Base-by-base conservation (phyloP, 2,329 filamentous ascomycete species). In the Cordyceps tenuipes region DNA sequence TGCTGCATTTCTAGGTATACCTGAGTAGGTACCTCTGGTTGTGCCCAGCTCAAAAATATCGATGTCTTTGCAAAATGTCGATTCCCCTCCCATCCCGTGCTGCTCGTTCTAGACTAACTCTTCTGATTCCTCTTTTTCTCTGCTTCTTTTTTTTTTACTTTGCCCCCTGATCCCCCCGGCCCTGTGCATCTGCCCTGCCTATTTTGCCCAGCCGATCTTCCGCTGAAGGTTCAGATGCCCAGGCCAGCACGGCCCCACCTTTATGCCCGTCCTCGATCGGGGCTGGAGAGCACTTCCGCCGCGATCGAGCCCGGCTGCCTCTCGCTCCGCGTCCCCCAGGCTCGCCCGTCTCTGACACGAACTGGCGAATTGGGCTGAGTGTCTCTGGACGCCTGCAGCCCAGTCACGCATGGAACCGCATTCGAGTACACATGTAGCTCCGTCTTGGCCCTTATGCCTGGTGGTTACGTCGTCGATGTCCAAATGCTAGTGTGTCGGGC, bases 191-290 rank as follows among this genome's bases (percentile, higher is more conserved):
- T 57, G 41, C 31, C 13, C 36, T 12, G 19, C 19, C 7, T 13
- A 6, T 58, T 34, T 29, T n/a, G 55, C 56, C 46, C 21, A 52
- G 51, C 44, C 58, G 59, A 61, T 61, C 39, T 29, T 47, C 52
- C 29, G 46, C 47, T 52, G 46, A 12, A 44, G 23, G 26, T 29
- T n/a, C n/a, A 56, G 52, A 61, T 61, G 59, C 17, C 52, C n/a
- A 46, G 43, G 7, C 44, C 10, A 36, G 15, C 19, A 5, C 43
- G 36, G 31, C 23, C 49, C 59, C 52, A 56, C 53, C 34, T 46
- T 36, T 52, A 29, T 1, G 17, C 8, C 52, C 31, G 52, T 31
- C 51, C 47, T 55, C 51, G 59, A 61, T 61, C 59, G 51, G 46
- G 31, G 52, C 50, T 51, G 12, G n/a, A 48, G 52, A 48, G 51